A percentile compares a stretch with the other conserved stretches of the same genome.
Evolutionary conservation across 768 basidiomycete species (phyloP).

Genomic region (Daedalea quercina): DNA sequence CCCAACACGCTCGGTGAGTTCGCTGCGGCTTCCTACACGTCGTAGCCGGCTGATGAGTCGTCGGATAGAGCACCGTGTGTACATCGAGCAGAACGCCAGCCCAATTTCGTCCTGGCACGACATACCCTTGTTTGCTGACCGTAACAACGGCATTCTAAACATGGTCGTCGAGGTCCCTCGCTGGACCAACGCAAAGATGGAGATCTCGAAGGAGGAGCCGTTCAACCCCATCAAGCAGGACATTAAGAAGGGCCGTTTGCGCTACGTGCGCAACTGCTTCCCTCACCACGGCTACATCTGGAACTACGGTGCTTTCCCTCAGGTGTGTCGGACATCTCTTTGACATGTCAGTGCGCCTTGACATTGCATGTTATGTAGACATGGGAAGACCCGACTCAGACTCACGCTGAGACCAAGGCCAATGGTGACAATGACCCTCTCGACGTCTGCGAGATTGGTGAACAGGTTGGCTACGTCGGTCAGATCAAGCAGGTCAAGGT

Average conservation of each 20-base stretch:
- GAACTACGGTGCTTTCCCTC: constrained; percentile 99
- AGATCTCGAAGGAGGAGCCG: constrained; percentile 96
- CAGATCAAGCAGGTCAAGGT: constrained; percentile 99
- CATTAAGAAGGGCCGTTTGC: constrained; percentile 92
- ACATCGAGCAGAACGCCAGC: constrained; percentile 82
- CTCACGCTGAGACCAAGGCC: constrained; percentile 96
- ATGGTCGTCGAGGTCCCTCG: constrained; percentile 98
- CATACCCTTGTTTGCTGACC: constrained; percentile 96
- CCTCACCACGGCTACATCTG: constrained; percentile 99
- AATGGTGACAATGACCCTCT: constrained; percentile 99
- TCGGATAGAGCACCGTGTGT: constrained; percentile 84
- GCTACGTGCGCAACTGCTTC: constrained; percentile 99
- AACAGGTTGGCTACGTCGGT: constrained; percentile 94
- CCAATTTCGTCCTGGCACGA: constrained; percentile 91
- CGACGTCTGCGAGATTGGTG: constrained; percentile 99
- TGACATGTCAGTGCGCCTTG: neutral
- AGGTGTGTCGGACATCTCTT: constrained; percentile 42
- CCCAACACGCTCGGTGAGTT: constrained; percentile 86
- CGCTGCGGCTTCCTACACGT: neutral
- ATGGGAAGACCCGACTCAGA: constrained; percentile 89
- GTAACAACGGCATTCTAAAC: constrained; percentile 92
- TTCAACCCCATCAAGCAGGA: constrained; percentile 99
- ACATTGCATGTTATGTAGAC: constrained; percentile 46
- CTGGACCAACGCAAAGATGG: constrained; percentile 99
- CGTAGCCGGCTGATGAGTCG: constrained; percentile 6